These are phyloP conservation scores for Pichia nanzhaoensis DNA, from an alignment of 805 yeast species.

Conservation along the genomic window DNA sequence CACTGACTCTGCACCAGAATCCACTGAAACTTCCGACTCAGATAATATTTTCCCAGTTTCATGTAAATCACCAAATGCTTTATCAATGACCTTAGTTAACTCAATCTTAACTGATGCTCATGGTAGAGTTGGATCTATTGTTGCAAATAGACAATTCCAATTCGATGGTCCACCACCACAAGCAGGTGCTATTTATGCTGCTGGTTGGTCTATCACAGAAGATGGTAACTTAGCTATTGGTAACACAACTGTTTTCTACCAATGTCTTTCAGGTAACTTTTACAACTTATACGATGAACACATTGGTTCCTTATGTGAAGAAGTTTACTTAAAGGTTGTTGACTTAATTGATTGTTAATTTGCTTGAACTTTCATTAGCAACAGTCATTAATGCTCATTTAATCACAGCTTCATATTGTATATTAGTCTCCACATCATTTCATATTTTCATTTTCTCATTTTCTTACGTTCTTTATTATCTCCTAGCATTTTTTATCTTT, in stretches of 20 bases:
- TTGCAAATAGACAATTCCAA: constrained; percentile 59
- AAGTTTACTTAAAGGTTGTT: constrained; percentile 40
- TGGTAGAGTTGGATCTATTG: constrained; percentile 54
- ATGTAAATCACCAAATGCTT: constrained; percentile 33
- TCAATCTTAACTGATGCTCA: constrained; percentile 38
- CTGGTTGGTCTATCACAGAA: constrained; percentile 43
- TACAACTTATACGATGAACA: constrained; percentile 50
- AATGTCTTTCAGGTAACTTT: constrained; percentile 51
- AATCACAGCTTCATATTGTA: background rate
- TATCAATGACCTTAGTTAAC: constrained; percentile 38
- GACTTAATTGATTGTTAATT: constrained; percentile 35
- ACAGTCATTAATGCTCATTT: too few species aligned
- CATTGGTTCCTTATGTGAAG: constrained; percentile 39
- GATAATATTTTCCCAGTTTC: constrained; percentile 22
- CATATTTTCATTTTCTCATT: too few species aligned
- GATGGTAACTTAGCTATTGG: constrained; percentile 47
- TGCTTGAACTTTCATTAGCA: background rate
- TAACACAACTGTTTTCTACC: constrained; percentile 42
- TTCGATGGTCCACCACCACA: constrained; percentile 63
- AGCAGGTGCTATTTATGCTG: constrained; percentile 49
- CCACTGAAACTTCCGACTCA: constrained; percentile 25
- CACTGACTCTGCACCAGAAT: constrained; percentile 14
- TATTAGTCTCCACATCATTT: constrained; percentile 1
- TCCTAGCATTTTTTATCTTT: constrained; percentile 1
- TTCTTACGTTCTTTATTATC: constrained; percentile 1